Conservation (phyloP, 768 basidiomycete genomes). For the Candolleomyces aberdarensis region DNA sequence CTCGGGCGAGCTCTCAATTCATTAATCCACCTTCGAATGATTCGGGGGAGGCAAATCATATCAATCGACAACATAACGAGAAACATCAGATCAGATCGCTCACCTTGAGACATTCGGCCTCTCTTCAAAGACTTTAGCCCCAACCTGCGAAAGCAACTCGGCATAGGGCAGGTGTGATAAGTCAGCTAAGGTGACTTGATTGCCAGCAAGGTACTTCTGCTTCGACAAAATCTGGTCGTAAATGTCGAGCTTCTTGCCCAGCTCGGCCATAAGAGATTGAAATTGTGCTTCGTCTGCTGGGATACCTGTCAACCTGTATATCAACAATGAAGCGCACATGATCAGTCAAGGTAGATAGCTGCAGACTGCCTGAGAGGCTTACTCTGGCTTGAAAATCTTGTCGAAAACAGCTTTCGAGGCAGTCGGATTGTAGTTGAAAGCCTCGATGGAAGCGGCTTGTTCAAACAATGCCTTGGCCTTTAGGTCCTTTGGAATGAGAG, state of each 20-base stretch:
- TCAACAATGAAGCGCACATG: too few species aligned
- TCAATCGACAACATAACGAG: not conserved
- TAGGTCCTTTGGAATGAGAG: conserved; percentile 44
- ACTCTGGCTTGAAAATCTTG: conserved; percentile 47
- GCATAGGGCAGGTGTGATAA: conserved; percentile 47
- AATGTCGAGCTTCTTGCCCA: conserved; percentile 43
- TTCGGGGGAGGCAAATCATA: not conserved
- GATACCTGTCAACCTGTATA: conserved; percentile 15
- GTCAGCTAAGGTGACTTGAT: conserved; percentile 56
- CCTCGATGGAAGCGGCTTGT: conserved; percentile 51
- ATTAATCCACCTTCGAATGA: conserved; percentile 24
- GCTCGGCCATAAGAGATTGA: conserved; percentile 19
- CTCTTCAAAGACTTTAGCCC: conserved; percentile 27
- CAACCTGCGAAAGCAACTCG: conserved; percentile 21
- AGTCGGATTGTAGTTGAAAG: conserved; percentile 47
- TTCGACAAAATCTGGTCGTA: conserved; percentile 58
- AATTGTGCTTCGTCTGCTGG: conserved; percentile 29
- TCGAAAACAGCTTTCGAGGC: conserved; percentile 43
- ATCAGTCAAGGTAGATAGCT: too few species aligned
- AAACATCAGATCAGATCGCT: not conserved
- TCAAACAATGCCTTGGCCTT: conserved; percentile 44
- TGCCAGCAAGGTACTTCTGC: conserved; percentile 53
- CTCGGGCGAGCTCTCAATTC: conserved; percentile 39
- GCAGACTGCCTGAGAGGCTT: not conserved
- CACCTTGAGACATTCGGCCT: conserved; percentile 39